A percentile compares a stretch with the other conserved stretches of the same genome.
Evolutionary conservation across 1,284 basidiomycete genomes (phyloP).

Genomic region (Melampsora larici-populina): DNA sequence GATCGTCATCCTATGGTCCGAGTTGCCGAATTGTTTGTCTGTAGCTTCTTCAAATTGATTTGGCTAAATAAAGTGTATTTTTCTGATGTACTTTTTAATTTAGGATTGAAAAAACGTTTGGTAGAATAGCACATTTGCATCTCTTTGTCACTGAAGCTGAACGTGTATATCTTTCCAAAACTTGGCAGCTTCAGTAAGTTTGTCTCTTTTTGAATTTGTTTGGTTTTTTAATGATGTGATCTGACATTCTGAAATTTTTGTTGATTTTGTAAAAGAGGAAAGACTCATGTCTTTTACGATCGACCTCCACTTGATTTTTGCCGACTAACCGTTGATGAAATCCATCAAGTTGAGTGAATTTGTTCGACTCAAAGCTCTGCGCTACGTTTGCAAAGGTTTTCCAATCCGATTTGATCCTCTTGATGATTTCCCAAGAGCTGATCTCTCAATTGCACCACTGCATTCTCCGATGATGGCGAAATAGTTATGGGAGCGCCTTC

Average conservation of each 20-base stretch:
- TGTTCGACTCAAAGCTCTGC: constrained; percentile 61
- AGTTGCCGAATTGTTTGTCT: constrained; percentile 66
- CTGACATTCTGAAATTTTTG: constrained; percentile 19
- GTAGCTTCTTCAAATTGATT: background rate
- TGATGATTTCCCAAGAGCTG: background rate
- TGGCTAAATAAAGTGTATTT: background rate
- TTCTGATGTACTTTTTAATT: background rate
- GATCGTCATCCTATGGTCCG: constrained; percentile 65
- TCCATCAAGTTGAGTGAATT: constrained; percentile 63
- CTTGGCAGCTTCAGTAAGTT: constrained; percentile 74
- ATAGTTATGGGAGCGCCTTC: constrained; percentile 26
- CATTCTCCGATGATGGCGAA: background rate
- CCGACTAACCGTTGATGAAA: constrained; percentile 65
- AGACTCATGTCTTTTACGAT: constrained; percentile 68
- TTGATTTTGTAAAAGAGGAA: constrained; percentile 28
- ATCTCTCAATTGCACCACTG: background rate
- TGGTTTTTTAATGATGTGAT: constrained; percentile 35
- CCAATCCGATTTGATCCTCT: constrained; percentile 48
- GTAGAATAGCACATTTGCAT: constrained; percentile 76
- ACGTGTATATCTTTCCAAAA: constrained; percentile 65
- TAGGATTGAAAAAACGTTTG: constrained; percentile 79
- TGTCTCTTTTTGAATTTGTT: constrained; percentile 25
- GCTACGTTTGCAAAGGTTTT: constrained; percentile 47
- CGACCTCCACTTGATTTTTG: constrained; percentile 79
- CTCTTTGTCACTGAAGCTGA: constrained; percentile 91